Percentiles rank a stretch among this genome's conserved stretches.
These are phyloP conservation scores for Euphorbia peplus DNA, from an alignment of 345 rosid genomes.

Conservation along the genomic window DNA sequence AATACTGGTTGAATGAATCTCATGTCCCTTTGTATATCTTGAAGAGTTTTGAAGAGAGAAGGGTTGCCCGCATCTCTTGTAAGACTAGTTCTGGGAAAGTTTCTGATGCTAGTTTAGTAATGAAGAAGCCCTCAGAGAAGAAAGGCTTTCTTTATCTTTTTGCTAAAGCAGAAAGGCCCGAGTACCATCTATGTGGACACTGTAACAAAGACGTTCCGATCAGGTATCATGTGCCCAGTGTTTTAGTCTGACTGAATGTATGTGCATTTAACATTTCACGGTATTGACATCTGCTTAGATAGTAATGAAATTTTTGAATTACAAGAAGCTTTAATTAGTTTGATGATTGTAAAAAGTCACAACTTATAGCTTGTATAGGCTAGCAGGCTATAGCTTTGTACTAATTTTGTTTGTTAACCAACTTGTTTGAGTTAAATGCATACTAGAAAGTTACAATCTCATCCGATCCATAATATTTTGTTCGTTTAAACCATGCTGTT, in stretches of 20 bases:
- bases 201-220: slow-evolving; percentile 69
- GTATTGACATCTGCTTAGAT: background rate
- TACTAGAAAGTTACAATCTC: background rate
- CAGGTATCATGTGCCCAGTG: slow-evolving; percentile 40
- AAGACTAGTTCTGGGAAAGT: slow-evolving; percentile 42
- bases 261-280: background rate
- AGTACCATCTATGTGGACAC: slow-evolving; percentile 67
- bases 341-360: background rate
- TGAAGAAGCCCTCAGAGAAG: slow-evolving; percentile 38
- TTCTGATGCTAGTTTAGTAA: slow-evolving; percentile 30
- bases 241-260: background rate
- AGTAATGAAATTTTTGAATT: background rate
- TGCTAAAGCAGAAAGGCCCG: slow-evolving; percentile 67
- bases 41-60: slow-evolving; percentile 93
- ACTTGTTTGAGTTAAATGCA: background rate
- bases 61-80: slow-evolving; percentile 53
- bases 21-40: slow-evolving; percentile 85
- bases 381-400: background rate
- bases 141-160: slow-evolving; percentile 79
- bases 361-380: background rate
- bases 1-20: slow-evolving; percentile 78
- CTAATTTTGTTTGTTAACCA: background rate
- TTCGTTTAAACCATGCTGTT: background rate
- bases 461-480: background rate
- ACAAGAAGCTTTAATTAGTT: background rate